Evolutionary conservation across 805 yeast species (phyloP).

Genomic region (Priceomyces haplophilus): DNA sequence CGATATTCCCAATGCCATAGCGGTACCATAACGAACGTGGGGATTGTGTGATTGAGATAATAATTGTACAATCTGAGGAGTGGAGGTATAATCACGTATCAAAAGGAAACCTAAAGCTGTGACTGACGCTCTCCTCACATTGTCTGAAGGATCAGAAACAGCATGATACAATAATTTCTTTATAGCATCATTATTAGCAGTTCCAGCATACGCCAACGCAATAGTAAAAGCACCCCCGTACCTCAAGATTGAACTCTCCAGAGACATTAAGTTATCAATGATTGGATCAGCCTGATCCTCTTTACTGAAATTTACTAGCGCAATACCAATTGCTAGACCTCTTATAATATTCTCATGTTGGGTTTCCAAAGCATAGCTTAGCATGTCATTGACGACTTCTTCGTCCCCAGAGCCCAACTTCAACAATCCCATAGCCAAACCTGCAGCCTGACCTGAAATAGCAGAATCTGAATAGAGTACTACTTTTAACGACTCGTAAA

Average conservation of each 20-base stretch:
- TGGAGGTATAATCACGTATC: conserved; percentile 85
- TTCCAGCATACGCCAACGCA: conserved; percentile 95
- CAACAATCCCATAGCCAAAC: conserved; percentile 90
- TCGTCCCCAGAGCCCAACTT: conserved; percentile 88
- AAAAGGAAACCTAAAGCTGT: conserved; percentile 87
- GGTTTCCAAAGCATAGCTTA: conserved; percentile 88
- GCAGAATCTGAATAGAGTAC: conserved; percentile 90
- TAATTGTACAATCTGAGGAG: conserved; percentile 91
- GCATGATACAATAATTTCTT: conserved; percentile 86
- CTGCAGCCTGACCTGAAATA: conserved; percentile 94
- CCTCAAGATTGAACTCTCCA: conserved; percentile 80
- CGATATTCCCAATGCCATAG: conserved; percentile 93
- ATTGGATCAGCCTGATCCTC: conserved; percentile 74
- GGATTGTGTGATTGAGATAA: conserved; percentile 94
- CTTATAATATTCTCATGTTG: conserved; percentile 94
- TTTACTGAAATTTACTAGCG: conserved; percentile 79
- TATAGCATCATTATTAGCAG: conserved; percentile 86
- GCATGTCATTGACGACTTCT: conserved; percentile 71
- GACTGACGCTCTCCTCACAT: conserved; percentile 95
- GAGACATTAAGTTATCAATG: conserved; percentile 63
- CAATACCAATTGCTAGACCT: conserved; percentile 87
- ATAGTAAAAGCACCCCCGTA: conserved; percentile 95
- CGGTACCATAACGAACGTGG: conserved; percentile 97
- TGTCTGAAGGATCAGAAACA: conserved; percentile 94
- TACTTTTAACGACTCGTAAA: conserved; percentile 79